Evolutionary conservation across 1,139 yeast genomes (phyloP).

Genomic region (Suzukiozyma palmioleophila): DNA sequence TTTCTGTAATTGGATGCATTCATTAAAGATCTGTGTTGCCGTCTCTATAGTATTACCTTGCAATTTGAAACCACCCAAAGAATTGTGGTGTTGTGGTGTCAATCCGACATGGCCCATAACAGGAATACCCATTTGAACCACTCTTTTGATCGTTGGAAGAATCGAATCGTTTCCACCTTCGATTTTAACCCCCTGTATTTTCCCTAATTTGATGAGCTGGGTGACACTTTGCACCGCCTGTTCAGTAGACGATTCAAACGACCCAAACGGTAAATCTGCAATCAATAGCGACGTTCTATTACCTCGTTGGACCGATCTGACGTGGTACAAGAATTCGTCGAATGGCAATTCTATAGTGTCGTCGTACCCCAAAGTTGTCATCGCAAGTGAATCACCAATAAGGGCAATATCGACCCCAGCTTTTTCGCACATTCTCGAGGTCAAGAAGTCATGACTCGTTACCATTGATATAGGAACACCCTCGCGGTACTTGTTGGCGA

Average conservation of each 20-base stretch:
- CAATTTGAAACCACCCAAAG: slow-evolving; percentile 81
- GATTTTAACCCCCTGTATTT: slow-evolving; percentile 75
- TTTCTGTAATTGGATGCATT: slow-evolving; percentile 65
- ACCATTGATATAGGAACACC: slow-evolving; percentile 64
- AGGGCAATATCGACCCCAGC: slow-evolving; percentile 68
- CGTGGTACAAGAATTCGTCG: slow-evolving; percentile 77
- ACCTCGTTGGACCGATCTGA: slow-evolving; percentile 73
- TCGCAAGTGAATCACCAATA: slow-evolving; percentile 90
- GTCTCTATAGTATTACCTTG: slow-evolving; percentile 64
- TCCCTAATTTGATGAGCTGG: slow-evolving; percentile 56
- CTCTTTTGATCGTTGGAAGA: slow-evolving; percentile 36
- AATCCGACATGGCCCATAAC: slow-evolving; percentile 91
- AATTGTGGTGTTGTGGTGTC: slow-evolving; percentile 81
- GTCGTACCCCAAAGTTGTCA: slow-evolving; percentile 82
- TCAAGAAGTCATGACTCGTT: slow-evolving; percentile 85
- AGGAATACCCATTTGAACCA: slow-evolving; percentile 73
- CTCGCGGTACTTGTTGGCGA: slow-evolving; percentile 35
- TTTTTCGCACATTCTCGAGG: slow-evolving; percentile 66
- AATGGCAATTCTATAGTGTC: slow-evolving; percentile 72
- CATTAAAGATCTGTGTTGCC: slow-evolving; percentile 59
- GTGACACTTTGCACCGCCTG: slow-evolving; percentile 68
- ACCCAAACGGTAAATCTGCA: slow-evolving; percentile 91
- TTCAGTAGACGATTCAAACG: slow-evolving; percentile 61
- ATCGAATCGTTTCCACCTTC: slow-evolving; percentile 75
- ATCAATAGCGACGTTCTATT: slow-evolving; percentile 59